These are phyloP conservation scores for Daldinia grandis DNA, from an alignment of 495 filamentous ascomycete genomes.

Conservation along the genomic window DNA sequence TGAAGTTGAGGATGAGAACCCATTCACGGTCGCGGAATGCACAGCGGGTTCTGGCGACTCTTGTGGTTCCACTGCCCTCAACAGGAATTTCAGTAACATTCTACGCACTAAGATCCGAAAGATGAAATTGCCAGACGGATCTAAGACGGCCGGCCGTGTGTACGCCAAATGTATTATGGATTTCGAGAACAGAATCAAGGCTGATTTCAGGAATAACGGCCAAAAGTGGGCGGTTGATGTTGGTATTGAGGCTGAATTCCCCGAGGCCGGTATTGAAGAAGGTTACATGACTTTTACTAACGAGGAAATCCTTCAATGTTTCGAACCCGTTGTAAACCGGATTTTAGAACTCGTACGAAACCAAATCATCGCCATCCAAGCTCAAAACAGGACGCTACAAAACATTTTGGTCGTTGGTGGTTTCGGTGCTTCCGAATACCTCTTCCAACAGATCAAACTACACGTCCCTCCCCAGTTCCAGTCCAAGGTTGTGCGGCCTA, in stretches of 20 bases:
- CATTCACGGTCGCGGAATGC: slow-evolving; percentile 77
- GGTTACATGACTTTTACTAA: slow-evolving; percentile 86
- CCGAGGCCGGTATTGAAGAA: slow-evolving; percentile 78
- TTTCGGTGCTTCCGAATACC: slow-evolving; percentile 78
- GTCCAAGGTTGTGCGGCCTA: slow-evolving; percentile 77
- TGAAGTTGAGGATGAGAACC: slow-evolving; percentile 78
- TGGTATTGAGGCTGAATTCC: slow-evolving; percentile 79
- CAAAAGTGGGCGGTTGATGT: slow-evolving; percentile 83
- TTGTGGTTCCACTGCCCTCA: slow-evolving; percentile 76
- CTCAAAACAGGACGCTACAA: slow-evolving; percentile 74
- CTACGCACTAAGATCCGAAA: slow-evolving; percentile 78
- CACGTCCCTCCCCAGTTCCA: slow-evolving; percentile 83
- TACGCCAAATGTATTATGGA: slow-evolving; percentile 85
- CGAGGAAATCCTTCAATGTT: slow-evolving; percentile 80
- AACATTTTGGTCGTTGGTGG: slow-evolving; percentile 79
- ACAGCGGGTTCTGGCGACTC: slow-evolving; percentile 79
- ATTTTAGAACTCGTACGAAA: slow-evolving; percentile 78
- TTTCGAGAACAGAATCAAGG: slow-evolving; percentile 81
- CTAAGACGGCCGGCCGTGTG: slow-evolving; percentile 75
- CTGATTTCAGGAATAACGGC: slow-evolving; percentile 81
- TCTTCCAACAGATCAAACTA: slow-evolving; percentile 84
- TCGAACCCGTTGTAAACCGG: slow-evolving; percentile 76
- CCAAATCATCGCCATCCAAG: slow-evolving; percentile 81
- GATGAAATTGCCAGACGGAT: slow-evolving; percentile 80
- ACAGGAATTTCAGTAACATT: slow-evolving; percentile 80